Base-by-base conservation (phyloP, 805 yeast species). In the Sugiyamaella americana region DNA sequence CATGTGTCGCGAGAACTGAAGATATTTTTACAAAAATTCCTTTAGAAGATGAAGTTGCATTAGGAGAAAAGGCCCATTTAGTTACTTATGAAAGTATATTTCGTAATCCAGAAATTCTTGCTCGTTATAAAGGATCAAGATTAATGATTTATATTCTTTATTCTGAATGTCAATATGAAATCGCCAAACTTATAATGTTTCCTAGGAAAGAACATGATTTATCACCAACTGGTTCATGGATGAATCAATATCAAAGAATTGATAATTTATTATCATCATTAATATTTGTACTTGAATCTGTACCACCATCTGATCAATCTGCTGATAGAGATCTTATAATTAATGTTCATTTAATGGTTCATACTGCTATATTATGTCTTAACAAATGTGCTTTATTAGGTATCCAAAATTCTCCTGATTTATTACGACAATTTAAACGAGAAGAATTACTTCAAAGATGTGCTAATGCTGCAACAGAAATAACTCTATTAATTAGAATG, bases 11-110 rank as follows among this genome's bases (percentile, higher is more conserved):
- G 21, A 45, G 52, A 24, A 49, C 47, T 20, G 39, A 41, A 16
- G 58, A 51, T 23, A 51, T 62, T 26, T 40, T 40, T 24, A 51
- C 60, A 2, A 48, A 55, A 20, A 37, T 62, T 30, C 66, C 66
- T 0, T 20, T 56, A 24, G 54, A 54, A 37, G 66, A 61, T 37
- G 47, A 44, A 16, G 52, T 47, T 29, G 29, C 44, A 24, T 18
- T 39, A 13, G 58, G 58, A 24, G 37, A 22, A 8, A 39, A 52
- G 2, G 46, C 41, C 10, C 44, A 40, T 3, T 22, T 41, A 24
- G 30, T 48, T 23, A 30, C 45, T n/a, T 35, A 53, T 13, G 51
- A 47, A 17, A 19, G 11, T 19, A 20, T 43, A n/a, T 43, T 47
- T 11, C 47, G 42, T 16, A 21, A 37, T 22, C 53, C 53, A 3